Conservation (phyloP, 2,329 filamentous ascomycete species). For the Diaporthe sp. region DNA sequence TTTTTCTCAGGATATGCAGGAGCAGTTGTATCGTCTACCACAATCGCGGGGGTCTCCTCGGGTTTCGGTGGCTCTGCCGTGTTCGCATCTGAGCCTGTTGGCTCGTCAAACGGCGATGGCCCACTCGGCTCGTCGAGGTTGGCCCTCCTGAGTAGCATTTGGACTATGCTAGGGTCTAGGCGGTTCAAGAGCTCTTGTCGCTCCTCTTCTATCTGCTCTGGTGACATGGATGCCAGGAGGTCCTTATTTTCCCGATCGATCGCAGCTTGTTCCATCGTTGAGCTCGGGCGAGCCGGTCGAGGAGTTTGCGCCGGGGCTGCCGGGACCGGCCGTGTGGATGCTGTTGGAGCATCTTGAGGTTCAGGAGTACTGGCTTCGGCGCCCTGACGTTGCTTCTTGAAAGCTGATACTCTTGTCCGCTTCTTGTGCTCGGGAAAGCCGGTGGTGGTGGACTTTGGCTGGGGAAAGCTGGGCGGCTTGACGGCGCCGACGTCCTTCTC, state of each 20-base stretch:
- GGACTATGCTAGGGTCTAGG: conserved; percentile 80
- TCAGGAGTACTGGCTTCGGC: conserved; percentile 31
- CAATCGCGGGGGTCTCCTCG: conserved; percentile 49
- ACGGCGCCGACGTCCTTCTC: conserved; percentile 76
- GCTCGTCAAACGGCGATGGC: conserved; percentile 59
- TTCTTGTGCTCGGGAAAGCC: conserved; percentile 94
- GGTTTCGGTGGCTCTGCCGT: conserved; percentile 32
- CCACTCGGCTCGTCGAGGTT: conserved; percentile 76
- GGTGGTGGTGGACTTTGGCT: conserved; percentile 67
- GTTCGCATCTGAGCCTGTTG: background rate
- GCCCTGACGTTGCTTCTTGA: conserved; percentile 77
- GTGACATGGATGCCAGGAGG: conserved; percentile 82
- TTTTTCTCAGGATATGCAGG: conserved; percentile 43
- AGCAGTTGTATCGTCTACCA: conserved; percentile 51
- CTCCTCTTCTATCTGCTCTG: conserved; percentile 84
- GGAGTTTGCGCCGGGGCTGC: conserved; percentile 39
- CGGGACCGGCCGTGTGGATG: conserved; percentile 44
- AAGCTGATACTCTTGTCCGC: conserved; percentile 79
- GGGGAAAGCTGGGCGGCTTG: conserved; percentile 74
- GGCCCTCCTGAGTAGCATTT: conserved; percentile 81
- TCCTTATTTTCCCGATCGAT: conserved; percentile 89
- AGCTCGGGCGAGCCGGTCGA: conserved; percentile 45
- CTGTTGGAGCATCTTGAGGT: conserved; percentile 6
- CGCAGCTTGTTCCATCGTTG: conserved; percentile 72
- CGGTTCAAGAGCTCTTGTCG: conserved; percentile 84